phyloP scores from a whole-genome alignment of 192 early-diverging fungal species.

The Mortierella alpina region DNA sequence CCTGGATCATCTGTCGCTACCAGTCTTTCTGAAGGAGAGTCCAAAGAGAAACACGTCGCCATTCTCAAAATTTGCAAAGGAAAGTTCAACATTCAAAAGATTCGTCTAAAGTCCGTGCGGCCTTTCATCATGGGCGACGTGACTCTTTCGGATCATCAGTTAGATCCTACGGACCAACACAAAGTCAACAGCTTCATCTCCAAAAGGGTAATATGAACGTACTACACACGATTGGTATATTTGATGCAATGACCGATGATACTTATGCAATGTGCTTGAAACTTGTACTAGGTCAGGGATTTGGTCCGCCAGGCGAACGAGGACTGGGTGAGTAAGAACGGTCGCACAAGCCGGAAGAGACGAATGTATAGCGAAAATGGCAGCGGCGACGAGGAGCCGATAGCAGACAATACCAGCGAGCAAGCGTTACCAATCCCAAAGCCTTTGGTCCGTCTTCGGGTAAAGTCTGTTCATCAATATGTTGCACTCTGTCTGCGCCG shows the following conservation, averaged over 20 bases:
- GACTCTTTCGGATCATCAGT: conserved; percentile 58
- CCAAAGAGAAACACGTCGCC: conserved; percentile 61
- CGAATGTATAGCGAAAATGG: conserved; percentile 50
- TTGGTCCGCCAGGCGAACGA: conserved; percentile 75
- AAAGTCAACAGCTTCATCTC: conserved; percentile 64
- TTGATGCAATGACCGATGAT: neutral
- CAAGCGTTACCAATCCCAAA: conserved; percentile 40
- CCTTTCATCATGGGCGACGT: conserved; percentile 88
- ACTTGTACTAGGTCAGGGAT: conserved; percentile 56
- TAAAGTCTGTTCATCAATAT: neutral
- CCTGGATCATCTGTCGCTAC: conserved; percentile 95
- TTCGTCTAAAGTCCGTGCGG: conserved; percentile 82
- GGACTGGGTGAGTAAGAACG: conserved; percentile 64
- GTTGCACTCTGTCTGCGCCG: neutral
- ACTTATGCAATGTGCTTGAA: neutral
- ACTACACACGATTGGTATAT: neutral
- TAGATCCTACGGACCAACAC: conserved; percentile 67
- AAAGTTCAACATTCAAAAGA: conserved; percentile 78
- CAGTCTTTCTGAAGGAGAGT: conserved; percentile 86
- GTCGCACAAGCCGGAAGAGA: conserved; percentile 17
- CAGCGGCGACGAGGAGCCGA: conserved; percentile 34
- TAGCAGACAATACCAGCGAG: neutral
- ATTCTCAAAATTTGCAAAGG: conserved; percentile 72
- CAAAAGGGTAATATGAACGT: conserved; percentile 54
- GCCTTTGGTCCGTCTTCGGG: conserved; percentile 82